Conservation (phyloP, 2,329 filamentous ascomycete genomes). For the Elsinoe necatrix region DNA sequence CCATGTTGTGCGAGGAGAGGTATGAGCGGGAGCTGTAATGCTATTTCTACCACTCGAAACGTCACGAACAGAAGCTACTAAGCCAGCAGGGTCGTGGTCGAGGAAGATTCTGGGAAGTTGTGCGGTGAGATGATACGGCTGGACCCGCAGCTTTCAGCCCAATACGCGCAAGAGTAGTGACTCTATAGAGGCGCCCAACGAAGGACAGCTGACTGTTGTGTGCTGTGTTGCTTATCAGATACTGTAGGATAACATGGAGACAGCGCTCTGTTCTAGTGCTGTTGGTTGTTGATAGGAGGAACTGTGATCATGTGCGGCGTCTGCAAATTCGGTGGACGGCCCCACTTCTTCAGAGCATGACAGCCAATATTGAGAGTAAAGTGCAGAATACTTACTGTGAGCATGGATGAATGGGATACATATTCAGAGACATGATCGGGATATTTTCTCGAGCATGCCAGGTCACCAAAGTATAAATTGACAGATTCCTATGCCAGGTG, state of each 20-base stretch:
- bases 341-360: background rate
- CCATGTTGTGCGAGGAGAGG: conserved; percentile 17
- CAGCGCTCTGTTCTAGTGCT: background rate
- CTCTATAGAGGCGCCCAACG: background rate
- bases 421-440: background rate
- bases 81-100: background rate
- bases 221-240: background rate
- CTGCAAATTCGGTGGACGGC: background rate
- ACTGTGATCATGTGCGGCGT: background rate
- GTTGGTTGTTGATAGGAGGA: background rate
- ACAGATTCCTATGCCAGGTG: background rate
- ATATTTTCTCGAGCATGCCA: background rate
- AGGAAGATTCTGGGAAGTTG: background rate
- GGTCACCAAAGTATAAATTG: background rate
- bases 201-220: background rate
- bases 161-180: background rate
- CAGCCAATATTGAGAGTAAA: background rate
- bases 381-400: background rate
- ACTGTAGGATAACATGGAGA: background rate
- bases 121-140: conserved; percentile 1
- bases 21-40: too few relatives aligned
- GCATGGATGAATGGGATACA: background rate
- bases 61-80: too few relatives aligned
- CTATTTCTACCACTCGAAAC: too few relatives aligned
- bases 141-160: conserved; percentile 4